Base-by-base conservation (phyloP, 2,329 filamentous ascomycete genomes). In the Alternaria ethzedia region DNA sequence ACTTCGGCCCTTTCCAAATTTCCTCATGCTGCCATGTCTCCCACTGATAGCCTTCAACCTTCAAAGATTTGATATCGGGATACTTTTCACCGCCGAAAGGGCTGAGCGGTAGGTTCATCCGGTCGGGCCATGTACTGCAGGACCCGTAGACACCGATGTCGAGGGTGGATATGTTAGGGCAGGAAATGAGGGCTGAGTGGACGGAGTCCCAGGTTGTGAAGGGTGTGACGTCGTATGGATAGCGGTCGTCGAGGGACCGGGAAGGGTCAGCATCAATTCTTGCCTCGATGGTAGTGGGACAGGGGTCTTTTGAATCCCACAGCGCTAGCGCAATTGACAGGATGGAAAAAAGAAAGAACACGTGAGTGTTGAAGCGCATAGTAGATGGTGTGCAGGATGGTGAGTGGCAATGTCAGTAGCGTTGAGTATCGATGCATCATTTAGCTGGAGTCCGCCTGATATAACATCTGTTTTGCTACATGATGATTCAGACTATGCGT, bases 91-190 rank as follows among this genome's bases (percentile, higher is more conserved):
- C 60, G 12, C 66, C 62, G n/a, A 10, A 25, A 6, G 47, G 57
- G 20, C 54, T 61, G 50, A 70, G 65, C 3, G 66, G 68, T 20
- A 70, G 59, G 11, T 64, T 61, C 52, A 55, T 57, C 10, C 54
- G 57, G 10, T 54, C 54, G 6, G 62, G 55, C 25, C 30, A 59
- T 36, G 45, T 52, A 13, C 8, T 61, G 45, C 63, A 68, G 25
- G 56, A 61, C 7, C 55, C 12, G 4, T 52, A 36, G 43, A 70
- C 36, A 8, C 43, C 43, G 6, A 70, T 62, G 28, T 71, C 62
- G 15, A 70, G 59, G 15, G 44, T 26, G 8, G 61, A 59, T 25
- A 70, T 59, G 23, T 70, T 67, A n/a, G 57, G 69, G 23, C 67
- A 70, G 15, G 51, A 44, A 6, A 56, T 9, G 2, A 70, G 54